Evolutionary conservation across 352 stramenopile genomes (phyloP).

Genomic region (Phytopythium oedochilum): DNA sequence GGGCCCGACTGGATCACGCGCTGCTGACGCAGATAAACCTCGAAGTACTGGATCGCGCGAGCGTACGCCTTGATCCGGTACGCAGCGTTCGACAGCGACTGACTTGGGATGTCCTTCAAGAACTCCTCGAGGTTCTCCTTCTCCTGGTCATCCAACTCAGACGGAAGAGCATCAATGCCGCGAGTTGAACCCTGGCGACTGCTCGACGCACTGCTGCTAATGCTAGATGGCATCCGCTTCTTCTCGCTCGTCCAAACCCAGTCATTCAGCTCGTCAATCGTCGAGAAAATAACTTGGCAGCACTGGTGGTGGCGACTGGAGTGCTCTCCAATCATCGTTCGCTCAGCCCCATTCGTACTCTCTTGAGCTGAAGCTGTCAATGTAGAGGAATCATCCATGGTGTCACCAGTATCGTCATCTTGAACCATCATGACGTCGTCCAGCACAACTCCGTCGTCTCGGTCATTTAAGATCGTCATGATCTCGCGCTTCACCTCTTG

Average conservation of each 20-base stretch:
- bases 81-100: conserved; percentile 59
- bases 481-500: conserved; percentile 76
- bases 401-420: conserved; percentile 11
- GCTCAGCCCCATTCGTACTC: background rate
- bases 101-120: conserved; percentile 64
- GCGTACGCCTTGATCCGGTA: conserved; percentile 69
- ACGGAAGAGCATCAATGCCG: conserved; percentile 10
- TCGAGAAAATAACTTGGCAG: conserved; percentile 81
- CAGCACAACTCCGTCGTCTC: conserved; percentile 53
- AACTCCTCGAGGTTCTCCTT: conserved; percentile 79
- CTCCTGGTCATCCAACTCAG: conserved; percentile 67
- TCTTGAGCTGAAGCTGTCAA: conserved; percentile 4
- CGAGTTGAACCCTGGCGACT: conserved; percentile 3
- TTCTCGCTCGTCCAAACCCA: conserved; percentile 86
- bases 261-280: conserved; percentile 84
- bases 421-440: conserved; percentile 37
- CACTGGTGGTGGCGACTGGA: conserved; percentile 83
- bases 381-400: background rate
- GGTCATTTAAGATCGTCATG: conserved; percentile 73
- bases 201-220: conserved; percentile 27
- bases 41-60: conserved; percentile 73
- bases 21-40: conserved; percentile 61
- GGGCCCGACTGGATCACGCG: conserved; percentile 7
- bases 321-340: conserved; percentile 35
- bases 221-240: conserved; percentile 61